phyloP scores from a whole-genome alignment of 148 eudicot species.

The Dysphania ambrosioides region DNA sequence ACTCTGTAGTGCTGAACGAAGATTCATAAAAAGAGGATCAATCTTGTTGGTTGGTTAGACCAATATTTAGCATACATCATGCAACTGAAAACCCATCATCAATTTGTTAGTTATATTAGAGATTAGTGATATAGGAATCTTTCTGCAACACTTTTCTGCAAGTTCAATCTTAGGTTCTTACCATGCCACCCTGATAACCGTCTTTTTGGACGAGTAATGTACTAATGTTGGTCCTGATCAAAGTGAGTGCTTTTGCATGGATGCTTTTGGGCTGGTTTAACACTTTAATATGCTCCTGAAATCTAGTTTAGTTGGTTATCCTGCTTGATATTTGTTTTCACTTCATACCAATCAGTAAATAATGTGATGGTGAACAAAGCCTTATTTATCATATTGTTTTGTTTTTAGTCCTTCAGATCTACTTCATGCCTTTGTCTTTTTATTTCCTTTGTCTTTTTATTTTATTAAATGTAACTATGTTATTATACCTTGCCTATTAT shows the following conservation, averaged over 20 bases:
- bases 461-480: background rate
- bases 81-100: background rate
- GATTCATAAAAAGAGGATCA: too few species aligned
- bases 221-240: background rate
- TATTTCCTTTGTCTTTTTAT: too few species aligned
- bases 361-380: too few species aligned
- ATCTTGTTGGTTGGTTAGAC: too few species aligned
- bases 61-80: background rate
- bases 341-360: too few species aligned
- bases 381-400: too few species aligned
- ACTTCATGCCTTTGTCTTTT: background rate
- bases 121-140: too few species aligned
- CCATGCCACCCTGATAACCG: background rate
- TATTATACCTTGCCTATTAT: background rate
- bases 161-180: background rate
- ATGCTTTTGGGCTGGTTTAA: background rate
- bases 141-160: background rate
- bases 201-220: background rate
- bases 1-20: too few species aligned
- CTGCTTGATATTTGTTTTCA: too few species aligned
- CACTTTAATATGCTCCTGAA: background rate
- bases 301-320: background rate
- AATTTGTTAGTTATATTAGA: too few species aligned
- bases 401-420: background rate
- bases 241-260: background rate